phyloP scores from a whole-genome alignment of 371 early-diverging fungal genomes.

The Coemansia sp. region DNA sequence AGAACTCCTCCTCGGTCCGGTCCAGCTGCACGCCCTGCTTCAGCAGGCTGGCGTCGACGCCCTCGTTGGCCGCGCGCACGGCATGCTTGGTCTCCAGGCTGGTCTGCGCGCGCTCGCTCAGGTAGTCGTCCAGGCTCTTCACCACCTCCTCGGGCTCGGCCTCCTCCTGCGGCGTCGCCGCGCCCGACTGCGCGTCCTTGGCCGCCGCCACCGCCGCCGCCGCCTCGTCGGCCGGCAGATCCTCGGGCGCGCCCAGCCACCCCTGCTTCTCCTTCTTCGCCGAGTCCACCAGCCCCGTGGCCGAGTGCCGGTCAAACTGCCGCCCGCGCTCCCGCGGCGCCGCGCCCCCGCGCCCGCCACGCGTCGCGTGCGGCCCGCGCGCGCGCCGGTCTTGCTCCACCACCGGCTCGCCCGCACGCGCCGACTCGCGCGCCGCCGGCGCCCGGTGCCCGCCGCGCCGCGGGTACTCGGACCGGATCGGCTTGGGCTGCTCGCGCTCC shows the following conservation, averaged over 20 bases:
- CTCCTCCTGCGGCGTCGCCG: constrained; percentile 19
- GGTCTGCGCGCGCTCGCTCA: constrained; percentile 38
- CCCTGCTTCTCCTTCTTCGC: constrained; percentile 52
- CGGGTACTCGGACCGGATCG: constrained; percentile 23
- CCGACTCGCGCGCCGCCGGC: neutral
- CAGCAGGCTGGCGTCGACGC: constrained; percentile 46
- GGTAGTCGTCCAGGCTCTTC: constrained; percentile 52
- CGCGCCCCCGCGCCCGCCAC: constrained; percentile 30
- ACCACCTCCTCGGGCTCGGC: constrained; percentile 46
- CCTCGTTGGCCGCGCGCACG: constrained; percentile 53
- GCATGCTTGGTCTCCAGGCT: constrained; percentile 20
- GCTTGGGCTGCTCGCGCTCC: constrained; percentile 28
- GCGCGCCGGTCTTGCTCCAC: constrained; percentile 16
- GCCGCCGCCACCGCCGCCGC: constrained; percentile 41
- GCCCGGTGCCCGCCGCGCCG: constrained; percentile 21
- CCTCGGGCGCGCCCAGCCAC: constrained; percentile 48
- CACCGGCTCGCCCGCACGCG: constrained; percentile 4
- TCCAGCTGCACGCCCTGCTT: constrained; percentile 36
- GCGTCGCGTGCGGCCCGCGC: constrained; percentile 10
- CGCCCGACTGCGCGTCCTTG: constrained; percentile 35
- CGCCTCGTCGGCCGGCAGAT: constrained; percentile 38
- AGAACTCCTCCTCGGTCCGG: constrained; percentile 43
- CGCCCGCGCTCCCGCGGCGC: constrained; percentile 42
- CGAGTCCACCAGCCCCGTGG: constrained; percentile 49
- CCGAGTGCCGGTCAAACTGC: constrained; percentile 51